Evolutionary conservation across 495 filamentous ascomycete genomes (phyloP).

Genomic region (Penicillium cinerascens): DNA sequence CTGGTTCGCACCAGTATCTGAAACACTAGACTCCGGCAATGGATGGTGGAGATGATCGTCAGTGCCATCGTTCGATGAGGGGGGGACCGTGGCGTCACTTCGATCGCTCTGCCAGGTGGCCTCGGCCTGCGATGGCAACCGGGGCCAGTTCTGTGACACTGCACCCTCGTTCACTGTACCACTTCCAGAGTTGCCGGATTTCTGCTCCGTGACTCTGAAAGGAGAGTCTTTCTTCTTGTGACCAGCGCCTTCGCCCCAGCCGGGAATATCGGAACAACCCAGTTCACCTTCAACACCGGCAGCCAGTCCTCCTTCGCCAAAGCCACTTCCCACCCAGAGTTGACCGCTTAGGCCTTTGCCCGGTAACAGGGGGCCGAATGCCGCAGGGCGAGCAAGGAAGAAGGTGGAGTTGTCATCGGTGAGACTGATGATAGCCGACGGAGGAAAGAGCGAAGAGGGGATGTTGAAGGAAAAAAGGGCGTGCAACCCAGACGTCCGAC

Average conservation of each 20-base stretch:
- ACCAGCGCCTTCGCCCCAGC: conserved; percentile 64
- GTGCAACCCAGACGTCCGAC: conserved; percentile 44
- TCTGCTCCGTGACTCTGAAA: conserved; percentile 26
- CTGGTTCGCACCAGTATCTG: conserved; percentile 29
- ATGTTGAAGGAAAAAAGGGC: conserved; percentile 63
- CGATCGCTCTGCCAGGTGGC: conserved; percentile 17
- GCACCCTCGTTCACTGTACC: conserved; percentile 20
- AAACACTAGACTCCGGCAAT: conserved; percentile 47
- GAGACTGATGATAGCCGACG: conserved; percentile 90
- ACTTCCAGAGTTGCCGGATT: conserved; percentile 26
- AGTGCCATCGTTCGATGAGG: conserved; percentile 69
- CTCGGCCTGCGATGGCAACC: conserved; percentile 27
- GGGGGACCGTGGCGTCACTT: conserved; percentile 15
- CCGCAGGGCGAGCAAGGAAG: conserved; percentile 88
- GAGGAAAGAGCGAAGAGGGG: conserved; percentile 80
- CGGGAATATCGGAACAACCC: conserved; percentile 95
- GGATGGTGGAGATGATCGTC: conserved; percentile 85
- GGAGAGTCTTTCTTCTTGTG: conserved; percentile 29
- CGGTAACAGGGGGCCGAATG: conserved; percentile 82
- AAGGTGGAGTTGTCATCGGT: conserved; percentile 98
- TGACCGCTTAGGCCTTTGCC: conserved; percentile 73
- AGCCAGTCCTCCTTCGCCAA: conserved; percentile 64
- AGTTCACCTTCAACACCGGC: conserved; percentile 72
- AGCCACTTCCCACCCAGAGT: conserved; percentile 87
- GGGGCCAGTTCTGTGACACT: conserved; percentile 18